A percentile compares a stretch with the other conserved stretches of the same genome.
Evolutionary conservation across 2,329 filamentous ascomycete species (phyloP).

Genomic region (Aaosphaeria pasadenensis): DNA sequence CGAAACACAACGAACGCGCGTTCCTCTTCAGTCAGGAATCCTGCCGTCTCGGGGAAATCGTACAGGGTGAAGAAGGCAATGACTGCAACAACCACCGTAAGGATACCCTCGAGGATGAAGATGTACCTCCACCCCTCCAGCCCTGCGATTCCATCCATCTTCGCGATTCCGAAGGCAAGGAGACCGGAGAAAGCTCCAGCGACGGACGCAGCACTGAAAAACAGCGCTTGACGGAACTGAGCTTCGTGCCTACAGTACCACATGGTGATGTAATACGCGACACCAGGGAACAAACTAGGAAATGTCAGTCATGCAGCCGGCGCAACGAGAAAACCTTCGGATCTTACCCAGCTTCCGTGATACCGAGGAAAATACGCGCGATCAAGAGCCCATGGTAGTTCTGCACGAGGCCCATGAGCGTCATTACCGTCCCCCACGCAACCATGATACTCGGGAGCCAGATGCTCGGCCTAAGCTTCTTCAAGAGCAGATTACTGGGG

Average conservation of each 20-base stretch:
- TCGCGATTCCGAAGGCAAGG: constrained; percentile 56
- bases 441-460: constrained; percentile 49
- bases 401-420: constrained; percentile 48
- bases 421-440: constrained; percentile 49
- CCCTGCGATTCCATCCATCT: constrained; percentile 56
- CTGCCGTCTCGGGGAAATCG: constrained; percentile 61
- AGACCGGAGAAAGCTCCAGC: constrained; percentile 61
- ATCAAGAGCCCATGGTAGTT: constrained; percentile 45
- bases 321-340: no score
- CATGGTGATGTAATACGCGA: constrained; percentile 57
- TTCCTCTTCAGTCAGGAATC: constrained; percentile 53
- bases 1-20: constrained; percentile 59
- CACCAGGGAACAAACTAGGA: constrained; percentile 28
- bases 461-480: constrained; percentile 51
- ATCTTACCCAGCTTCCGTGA: constrained; percentile 30
- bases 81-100: constrained; percentile 34
- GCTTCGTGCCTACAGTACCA: constrained; percentile 62
- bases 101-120: constrained; percentile 35
- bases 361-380: constrained; percentile 46
- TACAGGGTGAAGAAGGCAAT: constrained; percentile 55
- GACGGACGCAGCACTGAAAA: constrained; percentile 57
- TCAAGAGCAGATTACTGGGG: constrained; percentile 61
- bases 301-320: not conserved
- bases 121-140: constrained; percentile 33
- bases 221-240: constrained; percentile 57